These are phyloP conservation scores for Eucalyptus melliodora DNA, from an alignment of 345 rosid species.

Conservation along the genomic window DNA sequence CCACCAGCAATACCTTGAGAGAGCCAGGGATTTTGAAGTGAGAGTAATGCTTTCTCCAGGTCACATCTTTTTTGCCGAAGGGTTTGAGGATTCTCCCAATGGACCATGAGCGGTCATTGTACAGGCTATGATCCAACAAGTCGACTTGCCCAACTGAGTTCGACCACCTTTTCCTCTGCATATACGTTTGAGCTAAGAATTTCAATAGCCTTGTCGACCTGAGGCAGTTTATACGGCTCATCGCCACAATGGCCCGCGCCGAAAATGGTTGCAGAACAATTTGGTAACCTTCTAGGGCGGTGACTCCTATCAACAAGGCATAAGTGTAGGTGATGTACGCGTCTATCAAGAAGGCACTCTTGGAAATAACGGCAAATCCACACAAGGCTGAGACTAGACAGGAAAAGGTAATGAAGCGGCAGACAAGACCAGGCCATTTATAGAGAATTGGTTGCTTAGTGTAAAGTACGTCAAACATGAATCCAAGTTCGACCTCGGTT, in stretches of 20 bases:
- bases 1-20: too few relatives aligned
- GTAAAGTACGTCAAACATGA: background rate
- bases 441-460: background rate
- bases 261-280: background rate
- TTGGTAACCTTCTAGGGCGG: slow-evolving; percentile 7
- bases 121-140: background rate
- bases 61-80: too few relatives aligned
- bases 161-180: background rate
- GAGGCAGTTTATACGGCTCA: background rate
- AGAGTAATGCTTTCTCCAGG: too few relatives aligned
- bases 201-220: background rate
- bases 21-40: too few relatives aligned
- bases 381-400: background rate
- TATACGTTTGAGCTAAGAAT: background rate
- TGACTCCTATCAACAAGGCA: slow-evolving; percentile 13
- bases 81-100: too few relatives aligned
- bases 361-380: background rate
- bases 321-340: slow-evolving; percentile 10
- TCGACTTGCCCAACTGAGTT: background rate
- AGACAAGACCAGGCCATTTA: background rate
- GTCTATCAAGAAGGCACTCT: background rate
- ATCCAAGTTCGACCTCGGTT: background rate
- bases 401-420: background rate
- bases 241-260: background rate
- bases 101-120: too few relatives aligned